Base-by-base conservation (phyloP, 75 land plant genomes). In the Sequoiadendron giganteum region DNA sequence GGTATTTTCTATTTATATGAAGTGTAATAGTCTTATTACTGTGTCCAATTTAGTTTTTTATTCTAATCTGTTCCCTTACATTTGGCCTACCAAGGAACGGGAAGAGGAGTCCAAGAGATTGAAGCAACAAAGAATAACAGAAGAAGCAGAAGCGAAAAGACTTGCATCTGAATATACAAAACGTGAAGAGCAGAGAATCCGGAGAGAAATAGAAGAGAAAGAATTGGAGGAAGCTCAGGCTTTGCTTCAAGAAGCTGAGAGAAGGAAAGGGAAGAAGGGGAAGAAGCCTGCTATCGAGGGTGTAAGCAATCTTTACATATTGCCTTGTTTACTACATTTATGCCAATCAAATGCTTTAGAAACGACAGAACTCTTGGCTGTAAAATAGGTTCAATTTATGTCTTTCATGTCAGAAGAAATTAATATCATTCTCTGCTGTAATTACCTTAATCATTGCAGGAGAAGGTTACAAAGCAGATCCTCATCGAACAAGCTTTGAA, bases 51-150 rank as follows among this genome's bases (percentile, higher is more conserved):
- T 68, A 54, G 10, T 82, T 78, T 45, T 30, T 39, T 10, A 32
- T 14, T 28, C 52, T 14, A 16, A 85, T 39, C 85, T 88, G 85
- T 21, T 86, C 48, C 0, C 28, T 55, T 10, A 32, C 16, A 88
- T 55, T 85, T 19, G 11, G 65, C 36, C 80, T 75, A 5, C 86
- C 39, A 32, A 97, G 99, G 98, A 96, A 89, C 88, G 95, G 5
- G 96, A 98, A 78, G 98, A 96, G 87, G 98, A 95, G 84, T 84
- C 95, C 30, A 95, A 93, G 83, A 93, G 98, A 83, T 97, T 0
- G 99, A 97, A 91, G 95, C 95, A 56, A 96, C 95, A 21, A 97
- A 95, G 85, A 96, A 95, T 30, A 91, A 96, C 5, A 65, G 98
- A 96, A 85, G 98, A 95, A 88, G 96, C 96, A 5, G 97, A 98